phyloP scores from a whole-genome alignment of 2,329 filamentous ascomycete species.

The Diaporthe ampelina region DNA sequence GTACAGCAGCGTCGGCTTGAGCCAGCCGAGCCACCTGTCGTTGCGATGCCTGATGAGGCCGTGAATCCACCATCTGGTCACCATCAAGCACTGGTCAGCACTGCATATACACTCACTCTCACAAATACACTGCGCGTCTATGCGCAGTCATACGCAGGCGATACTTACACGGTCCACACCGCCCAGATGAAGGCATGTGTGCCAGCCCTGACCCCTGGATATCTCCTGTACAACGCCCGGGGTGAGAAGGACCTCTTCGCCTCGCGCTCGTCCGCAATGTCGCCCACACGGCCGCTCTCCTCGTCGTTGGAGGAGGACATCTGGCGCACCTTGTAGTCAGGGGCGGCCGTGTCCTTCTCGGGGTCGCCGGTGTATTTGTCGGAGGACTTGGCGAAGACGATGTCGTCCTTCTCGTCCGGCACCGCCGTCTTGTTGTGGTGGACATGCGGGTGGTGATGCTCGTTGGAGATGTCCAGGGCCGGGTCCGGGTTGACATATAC shows the following conservation, averaged over 20 bases:
- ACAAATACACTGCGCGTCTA: constrained; percentile 21
- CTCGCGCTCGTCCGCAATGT: constrained; percentile 49
- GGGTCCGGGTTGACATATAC: constrained; percentile 32
- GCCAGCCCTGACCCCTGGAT: constrained; percentile 51
- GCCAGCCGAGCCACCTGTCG: constrained; percentile 78
- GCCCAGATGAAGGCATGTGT: constrained; percentile 60
- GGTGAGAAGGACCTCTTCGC: constrained; percentile 48
- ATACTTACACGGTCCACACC: constrained; percentile 53
- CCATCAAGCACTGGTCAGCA: constrained; percentile 42
- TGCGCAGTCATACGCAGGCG: constrained; percentile 27
- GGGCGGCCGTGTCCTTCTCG: constrained; percentile 51
- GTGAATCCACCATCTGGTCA: constrained; percentile 80
- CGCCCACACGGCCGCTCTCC: constrained; percentile 58
- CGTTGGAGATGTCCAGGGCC: constrained; percentile 46
- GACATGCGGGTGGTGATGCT: constrained; percentile 59
- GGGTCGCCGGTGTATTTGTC: constrained; percentile 44
- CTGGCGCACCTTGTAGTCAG: constrained; percentile 50
- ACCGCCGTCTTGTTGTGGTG: constrained; percentile 56
- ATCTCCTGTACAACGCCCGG: constrained; percentile 58
- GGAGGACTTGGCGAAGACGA: constrained; percentile 61
- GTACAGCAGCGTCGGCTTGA: constrained; percentile 87
- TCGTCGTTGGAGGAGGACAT: constrained; percentile 20
- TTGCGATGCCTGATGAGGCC: constrained; percentile 79
- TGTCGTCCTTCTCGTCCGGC: constrained; percentile 56
- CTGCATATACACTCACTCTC: background rate